These are phyloP conservation scores for Suhomyces choctaworum DNA, from an alignment of 1,139 yeast species.

Conservation along the genomic window DNA sequence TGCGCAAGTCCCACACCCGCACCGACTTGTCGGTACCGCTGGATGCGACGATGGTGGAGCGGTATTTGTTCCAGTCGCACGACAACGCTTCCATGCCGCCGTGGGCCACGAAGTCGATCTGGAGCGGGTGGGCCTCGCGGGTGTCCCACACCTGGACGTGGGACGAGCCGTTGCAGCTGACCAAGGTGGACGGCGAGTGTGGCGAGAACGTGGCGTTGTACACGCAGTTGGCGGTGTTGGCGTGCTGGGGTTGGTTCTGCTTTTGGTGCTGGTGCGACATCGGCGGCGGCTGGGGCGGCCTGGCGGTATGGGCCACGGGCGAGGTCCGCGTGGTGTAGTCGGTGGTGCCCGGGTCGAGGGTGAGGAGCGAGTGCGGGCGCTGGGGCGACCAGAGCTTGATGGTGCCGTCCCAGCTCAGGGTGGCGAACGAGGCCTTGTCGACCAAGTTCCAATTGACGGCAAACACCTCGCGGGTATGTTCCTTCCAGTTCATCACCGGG, in stretches of 20 bases:
- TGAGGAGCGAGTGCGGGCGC: constrained; percentile 57
- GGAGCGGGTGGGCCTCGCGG: constrained; percentile 65
- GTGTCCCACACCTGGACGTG: constrained; percentile 82
- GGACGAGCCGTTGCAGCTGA: constrained; percentile 81
- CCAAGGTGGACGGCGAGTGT: constrained; percentile 68
- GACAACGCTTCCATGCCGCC: constrained; percentile 78
- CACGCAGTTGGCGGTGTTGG: constrained; percentile 52
- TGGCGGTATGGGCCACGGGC: constrained; percentile 24
- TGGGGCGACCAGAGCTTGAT: constrained; percentile 73
- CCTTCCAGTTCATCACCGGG: constrained; percentile 77
- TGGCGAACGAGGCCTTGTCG: constrained; percentile 68
- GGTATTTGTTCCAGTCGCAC: constrained; percentile 89
- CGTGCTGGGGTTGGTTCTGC: constrained; percentile 30
- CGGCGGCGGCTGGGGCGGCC: constrained; percentile 42
- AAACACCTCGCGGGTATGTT: constrained; percentile 85
- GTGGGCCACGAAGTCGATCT: constrained; percentile 66
- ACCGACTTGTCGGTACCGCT: constrained; percentile 88
- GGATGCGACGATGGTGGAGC: constrained; percentile 74
- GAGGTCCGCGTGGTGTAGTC: constrained; percentile 32
- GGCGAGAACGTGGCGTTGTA: constrained; percentile 87
- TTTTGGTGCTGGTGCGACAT: constrained; percentile 35
- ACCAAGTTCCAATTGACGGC: constrained; percentile 84
- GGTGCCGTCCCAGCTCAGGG: constrained; percentile 92
- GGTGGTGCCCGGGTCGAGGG: constrained; percentile 46
- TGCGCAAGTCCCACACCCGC: constrained; percentile 84